Evolutionary conservation across 805 yeast species (phyloP).

Genomic region (Saccharomycopsis babjevae): DNA sequence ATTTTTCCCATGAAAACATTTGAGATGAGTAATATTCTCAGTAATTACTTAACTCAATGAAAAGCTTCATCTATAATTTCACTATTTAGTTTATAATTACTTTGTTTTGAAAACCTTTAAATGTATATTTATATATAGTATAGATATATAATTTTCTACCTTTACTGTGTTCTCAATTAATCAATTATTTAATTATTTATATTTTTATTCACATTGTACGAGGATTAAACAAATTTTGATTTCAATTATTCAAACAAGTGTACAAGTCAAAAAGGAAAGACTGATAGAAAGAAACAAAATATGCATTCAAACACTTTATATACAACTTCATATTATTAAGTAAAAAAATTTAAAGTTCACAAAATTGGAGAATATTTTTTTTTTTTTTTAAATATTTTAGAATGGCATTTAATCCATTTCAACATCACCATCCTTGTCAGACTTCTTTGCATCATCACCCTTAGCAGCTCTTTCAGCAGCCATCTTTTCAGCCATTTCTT

Average conservation of each 20-base stretch:
- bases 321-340: not conserved
- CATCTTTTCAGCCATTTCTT: constrained; percentile 72
- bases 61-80: not conserved
- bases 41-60: not conserved
- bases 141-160: not conserved
- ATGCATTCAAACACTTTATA: not conserved
- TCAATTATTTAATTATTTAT: not conserved
- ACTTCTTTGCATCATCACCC: constrained; percentile 27
- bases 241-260: not conserved
- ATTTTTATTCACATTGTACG: too few relatives aligned
- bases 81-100: not conserved
- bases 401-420: constrained; percentile 22
- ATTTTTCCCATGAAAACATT: not conserved
- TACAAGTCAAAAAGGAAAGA: too few relatives aligned
- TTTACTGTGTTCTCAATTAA: not conserved
- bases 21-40: not conserved
- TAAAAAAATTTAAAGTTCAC: not conserved
- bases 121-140: not conserved
- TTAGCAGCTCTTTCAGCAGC: constrained; percentile 65
- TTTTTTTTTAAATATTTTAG: not conserved
- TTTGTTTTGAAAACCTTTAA: not conserved
- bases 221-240: too few relatives aligned
- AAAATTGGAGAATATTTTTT: not conserved
- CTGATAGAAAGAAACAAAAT: not conserved
- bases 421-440: constrained; percentile 29